Evolutionary conservation across 495 filamentous ascomycete genomes (phyloP).

Genomic region (Amorphotheca resinae): DNA sequence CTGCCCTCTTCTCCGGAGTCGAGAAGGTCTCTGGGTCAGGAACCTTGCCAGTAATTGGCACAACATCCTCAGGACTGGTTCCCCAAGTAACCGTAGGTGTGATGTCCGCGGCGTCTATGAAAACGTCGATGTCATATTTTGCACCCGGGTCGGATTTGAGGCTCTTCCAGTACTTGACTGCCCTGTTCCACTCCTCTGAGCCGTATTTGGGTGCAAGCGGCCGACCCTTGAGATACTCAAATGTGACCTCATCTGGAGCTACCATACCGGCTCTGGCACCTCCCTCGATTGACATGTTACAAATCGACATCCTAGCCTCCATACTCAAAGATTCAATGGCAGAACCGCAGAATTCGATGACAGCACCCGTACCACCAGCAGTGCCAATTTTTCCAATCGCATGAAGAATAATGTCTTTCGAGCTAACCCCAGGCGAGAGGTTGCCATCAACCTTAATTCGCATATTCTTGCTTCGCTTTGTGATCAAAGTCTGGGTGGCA

Average conservation of each 20-base stretch:
- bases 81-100: constrained; percentile 92
- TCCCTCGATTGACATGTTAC: constrained; percentile 99
- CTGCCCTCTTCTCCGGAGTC: constrained; percentile 61
- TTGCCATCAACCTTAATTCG: constrained; percentile 86
- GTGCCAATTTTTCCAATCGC: constrained; percentile 92
- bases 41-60: constrained; percentile 82
- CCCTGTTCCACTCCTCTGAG: constrained; percentile 80
- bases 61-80: constrained; percentile 89
- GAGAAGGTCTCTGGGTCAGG: constrained; percentile 80
- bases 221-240: constrained; percentile 84
- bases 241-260: constrained; percentile 85
- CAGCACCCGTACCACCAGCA: constrained; percentile 84
- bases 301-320: constrained; percentile 98
- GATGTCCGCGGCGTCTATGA: constrained; percentile 86
- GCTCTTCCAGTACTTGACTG: constrained; percentile 77
- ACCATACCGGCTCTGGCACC: constrained; percentile 95
- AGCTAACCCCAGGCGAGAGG: constrained; percentile 83
- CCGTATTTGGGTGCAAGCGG: constrained; percentile 78
- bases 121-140: constrained; percentile 74
- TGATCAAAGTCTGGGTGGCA: constrained; percentile 90
- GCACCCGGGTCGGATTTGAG: constrained; percentile 76
- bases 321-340: constrained; percentile 84
- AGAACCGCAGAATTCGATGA: constrained; percentile 94
- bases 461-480: constrained; percentile 96
- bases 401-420: constrained; percentile 92